A percentile compares a stretch with the other conserved stretches of the same genome.
Conservation (phyloP, 106 monocot species). For the Dendrobium catenatum region DNA sequence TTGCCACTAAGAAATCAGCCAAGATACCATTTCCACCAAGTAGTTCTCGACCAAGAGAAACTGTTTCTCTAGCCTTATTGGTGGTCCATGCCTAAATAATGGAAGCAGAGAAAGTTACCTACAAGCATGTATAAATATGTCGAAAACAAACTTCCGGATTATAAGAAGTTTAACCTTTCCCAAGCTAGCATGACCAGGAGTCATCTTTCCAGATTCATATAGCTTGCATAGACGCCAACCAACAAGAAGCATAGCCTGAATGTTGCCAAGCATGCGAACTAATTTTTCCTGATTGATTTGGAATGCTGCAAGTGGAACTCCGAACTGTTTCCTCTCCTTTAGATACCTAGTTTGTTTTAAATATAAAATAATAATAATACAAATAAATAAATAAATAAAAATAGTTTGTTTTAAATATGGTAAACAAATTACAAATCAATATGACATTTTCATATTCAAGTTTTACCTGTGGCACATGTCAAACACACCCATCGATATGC, state of each 20-base stretch:
- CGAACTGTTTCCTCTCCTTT: conserved; percentile 91
- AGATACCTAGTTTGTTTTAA: conserved; percentile 45
- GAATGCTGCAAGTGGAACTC: conserved; percentile 77
- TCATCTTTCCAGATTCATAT: conserved; percentile 96
- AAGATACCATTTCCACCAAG: conserved; percentile 90
- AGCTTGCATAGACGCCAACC: conserved; percentile 96
- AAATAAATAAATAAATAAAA: too few species aligned
- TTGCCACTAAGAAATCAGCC: conserved; percentile 7
- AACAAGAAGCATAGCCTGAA: conserved; percentile 87
- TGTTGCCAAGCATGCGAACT: conserved; percentile 47
- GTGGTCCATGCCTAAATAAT: conserved; percentile 73
- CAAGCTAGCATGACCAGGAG: conserved; percentile 79
- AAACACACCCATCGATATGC: conserved; percentile 88
- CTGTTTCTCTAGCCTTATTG: conserved; percentile 62
- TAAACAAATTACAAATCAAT: neutral
- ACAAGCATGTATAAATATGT: neutral
- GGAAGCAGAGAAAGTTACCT: neutral
- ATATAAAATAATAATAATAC: too few species aligned
- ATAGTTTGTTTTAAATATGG: too few species aligned
- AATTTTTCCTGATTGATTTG: conserved; percentile 93
- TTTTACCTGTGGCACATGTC: conserved; percentile 80
- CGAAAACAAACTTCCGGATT: neutral
- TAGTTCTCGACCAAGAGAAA: conserved; percentile 74
- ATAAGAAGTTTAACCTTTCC: conserved; percentile 47
- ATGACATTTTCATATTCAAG: conserved; percentile 5